Evolutionary conservation across 2,329 filamentous ascomycete species (phyloP), one percentile per base, ranked within the genome.

Genomic region (Orbilia quercus): DNA sequence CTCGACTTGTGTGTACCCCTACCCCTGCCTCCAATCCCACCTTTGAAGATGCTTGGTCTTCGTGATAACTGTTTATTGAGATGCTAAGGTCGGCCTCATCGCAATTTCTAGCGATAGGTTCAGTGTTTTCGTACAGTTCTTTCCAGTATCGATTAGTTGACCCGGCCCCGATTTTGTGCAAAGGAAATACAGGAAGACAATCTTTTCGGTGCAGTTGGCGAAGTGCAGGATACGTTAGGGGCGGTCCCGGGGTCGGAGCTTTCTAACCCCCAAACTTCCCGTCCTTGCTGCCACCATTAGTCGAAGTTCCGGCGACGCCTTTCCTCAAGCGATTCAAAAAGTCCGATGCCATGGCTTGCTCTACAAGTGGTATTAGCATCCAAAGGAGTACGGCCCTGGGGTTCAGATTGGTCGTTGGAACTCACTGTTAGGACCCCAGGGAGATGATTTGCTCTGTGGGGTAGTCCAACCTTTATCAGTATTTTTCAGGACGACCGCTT

Each of bases 391-490:
- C 11, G 42, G 7, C 12, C 36, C 16, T 2, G 40, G 16, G 23
- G 36, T 16, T 31, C 31, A 28, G 12, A 22, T 25, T 1, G n/a
- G 5, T 12, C 5, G 9, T n/a, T 7, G 20, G 6, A 2, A 14
- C 69, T 44, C 62, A 73, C 69, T 66, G 38, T 66, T 73, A 31
- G 51, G 40, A 22, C 51, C 69, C 69, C 69, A 73, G 12, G 67
- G 67, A 2, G 69, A 65, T 3, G 69, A 60, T 18, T 73, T 73
- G 69, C 60, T 73, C 34, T 73, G 69, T n/a, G 53, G 36, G 3
- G 69, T 73, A 1, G 60, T 65, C 69, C 69, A 73, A 9, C 69
- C 69, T 42, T 73, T 73, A 18, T 73, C 69, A 20, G 34, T 66
- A 34, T 66, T 65, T 47, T 73, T 73, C 16, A 34, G 62, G 9